These are phyloP conservation scores for Rhypophila decipiens DNA, from an alignment of 495 filamentous ascomycete species.

Conservation along the genomic window DNA sequence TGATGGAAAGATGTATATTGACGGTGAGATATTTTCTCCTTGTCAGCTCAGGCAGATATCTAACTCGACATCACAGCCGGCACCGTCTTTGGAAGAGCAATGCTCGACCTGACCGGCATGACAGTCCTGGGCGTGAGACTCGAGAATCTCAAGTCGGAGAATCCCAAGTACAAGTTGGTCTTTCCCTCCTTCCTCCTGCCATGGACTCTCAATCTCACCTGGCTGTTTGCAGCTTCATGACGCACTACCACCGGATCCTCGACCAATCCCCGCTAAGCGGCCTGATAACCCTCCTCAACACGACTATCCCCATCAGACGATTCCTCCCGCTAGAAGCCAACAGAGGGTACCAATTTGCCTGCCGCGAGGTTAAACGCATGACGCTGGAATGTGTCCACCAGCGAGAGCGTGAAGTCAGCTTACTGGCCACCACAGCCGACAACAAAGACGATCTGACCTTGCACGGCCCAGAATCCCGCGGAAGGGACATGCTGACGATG, in stretches of 20 bases:
- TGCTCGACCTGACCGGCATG: not conserved
- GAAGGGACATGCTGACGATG: not conserved
- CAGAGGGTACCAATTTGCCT: conserved; percentile 13
- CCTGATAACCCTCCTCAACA: conserved; percentile 27
- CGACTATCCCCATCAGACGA: conserved; percentile 18
- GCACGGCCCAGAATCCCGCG: not conserved
- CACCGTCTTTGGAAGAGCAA: not conserved
- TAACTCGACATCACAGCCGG: not conserved
- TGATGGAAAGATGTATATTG: not conserved
- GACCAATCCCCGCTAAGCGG: conserved; percentile 21
- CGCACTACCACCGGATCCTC: conserved; percentile 18
- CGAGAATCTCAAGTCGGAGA: not conserved
- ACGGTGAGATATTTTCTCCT: not conserved
- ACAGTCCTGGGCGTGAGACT: not conserved
- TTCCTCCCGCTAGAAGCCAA: conserved; percentile 24
- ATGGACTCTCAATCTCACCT: not conserved
- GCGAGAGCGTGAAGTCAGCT: conserved; percentile 7
- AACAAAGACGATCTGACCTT: too few species aligned
- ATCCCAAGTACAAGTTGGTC: not conserved
- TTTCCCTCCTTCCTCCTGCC: not conserved
- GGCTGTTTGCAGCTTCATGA: conserved; percentile 17
- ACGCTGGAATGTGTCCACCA: conserved; percentile 16
- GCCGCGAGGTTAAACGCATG: conserved; percentile 18
- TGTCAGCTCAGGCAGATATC: not conserved
- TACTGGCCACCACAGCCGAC: too few species aligned